Evolutionary conservation across 169 alveolate genomes (phyloP), one percentile per base, ranked within the genome.

Genomic region (Cryptosporidium sp.): DNA sequence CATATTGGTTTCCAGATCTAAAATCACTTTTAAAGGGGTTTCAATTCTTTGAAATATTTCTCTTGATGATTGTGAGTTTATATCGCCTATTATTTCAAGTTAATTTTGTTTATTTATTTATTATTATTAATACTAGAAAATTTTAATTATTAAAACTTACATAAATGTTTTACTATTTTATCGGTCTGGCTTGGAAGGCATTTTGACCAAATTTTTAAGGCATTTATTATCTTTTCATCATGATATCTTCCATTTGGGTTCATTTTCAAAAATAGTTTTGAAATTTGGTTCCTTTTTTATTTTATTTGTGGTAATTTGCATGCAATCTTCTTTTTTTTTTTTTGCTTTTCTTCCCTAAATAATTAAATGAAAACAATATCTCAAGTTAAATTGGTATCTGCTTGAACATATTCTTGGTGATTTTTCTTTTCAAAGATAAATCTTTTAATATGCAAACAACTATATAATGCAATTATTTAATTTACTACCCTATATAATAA

Each of bases 121-220:
- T 39, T 33, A n/a, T n/a, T n/a, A n/a, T n/a, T n/a, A n/a, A n/a
- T n/a, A n/a, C n/a, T n/a, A n/a, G n/a, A n/a, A n/a, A n/a, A n/a
- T n/a, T 33, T 1, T 33, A 1, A 62, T 21, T 71, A 48, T 18
- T n/a, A 31, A 3, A 48, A 75, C 89, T 80, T 80, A 80, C 89
- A 61, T 29, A 80, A 43, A 6, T 80, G 18, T 8, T 23, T 62
- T 39, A 62, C n/a, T 12, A 39, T 35, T 1, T 41, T 48, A 10
- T 62, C 65, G 2, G 80, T 67, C n/a, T 61, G 14, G 62, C 69
- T 80, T 16, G 89, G 89, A 26, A 80, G 75, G 37, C 75, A 62
- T 41, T 67, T 59, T 0, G 89, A 80, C 89, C 89, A 80, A n/a
- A 80, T 65, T 26, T 65, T 80, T 41, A 80, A 65, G 41, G 89